Conservation (phyloP, 345 rosid species). For the Linum usitatissimum region DNA sequence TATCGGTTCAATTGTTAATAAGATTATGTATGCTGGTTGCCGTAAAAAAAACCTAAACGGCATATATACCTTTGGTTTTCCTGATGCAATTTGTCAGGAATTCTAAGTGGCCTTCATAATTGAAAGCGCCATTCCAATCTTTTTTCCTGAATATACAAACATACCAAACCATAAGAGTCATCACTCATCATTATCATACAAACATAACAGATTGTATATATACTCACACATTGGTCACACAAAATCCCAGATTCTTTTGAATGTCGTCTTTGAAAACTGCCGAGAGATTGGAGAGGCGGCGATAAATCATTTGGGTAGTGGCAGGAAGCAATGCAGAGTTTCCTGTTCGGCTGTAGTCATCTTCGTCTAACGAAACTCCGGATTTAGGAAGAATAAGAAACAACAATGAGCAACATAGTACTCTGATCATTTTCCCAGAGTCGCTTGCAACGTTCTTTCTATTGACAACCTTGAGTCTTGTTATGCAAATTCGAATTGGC, state of each 20-base stretch:
- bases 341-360: slow-evolving; percentile 50
- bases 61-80: slow-evolving; percentile 46
- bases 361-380: slow-evolving; percentile 33
- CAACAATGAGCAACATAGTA: slow-evolving; percentile 23
- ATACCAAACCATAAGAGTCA: background rate
- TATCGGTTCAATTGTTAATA: background rate
- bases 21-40: too few species aligned
- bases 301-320: slow-evolving; percentile 42
- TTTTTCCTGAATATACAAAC: slow-evolving; percentile 34
- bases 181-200: background rate
- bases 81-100: slow-evolving; percentile 59
- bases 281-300: slow-evolving; percentile 45
- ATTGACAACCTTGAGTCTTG: slow-evolving; percentile 11
- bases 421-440: slow-evolving; percentile 12
- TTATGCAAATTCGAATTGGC: background rate
- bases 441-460: background rate
- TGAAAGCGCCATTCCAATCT: slow-evolving; percentile 73
- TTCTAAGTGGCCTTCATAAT: slow-evolving; percentile 40
- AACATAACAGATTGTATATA: background rate
- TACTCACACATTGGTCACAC: slow-evolving; percentile 68
- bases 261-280: slow-evolving; percentile 31
- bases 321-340: slow-evolving; percentile 35
- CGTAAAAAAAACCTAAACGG: too few species aligned
- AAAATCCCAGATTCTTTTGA: slow-evolving; percentile 34
- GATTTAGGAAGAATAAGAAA: slow-evolving; percentile 21